Base-by-base conservation (phyloP, 2,329 filamentous ascomycete genomes). In the Chrysoporthe cubensis region DNA sequence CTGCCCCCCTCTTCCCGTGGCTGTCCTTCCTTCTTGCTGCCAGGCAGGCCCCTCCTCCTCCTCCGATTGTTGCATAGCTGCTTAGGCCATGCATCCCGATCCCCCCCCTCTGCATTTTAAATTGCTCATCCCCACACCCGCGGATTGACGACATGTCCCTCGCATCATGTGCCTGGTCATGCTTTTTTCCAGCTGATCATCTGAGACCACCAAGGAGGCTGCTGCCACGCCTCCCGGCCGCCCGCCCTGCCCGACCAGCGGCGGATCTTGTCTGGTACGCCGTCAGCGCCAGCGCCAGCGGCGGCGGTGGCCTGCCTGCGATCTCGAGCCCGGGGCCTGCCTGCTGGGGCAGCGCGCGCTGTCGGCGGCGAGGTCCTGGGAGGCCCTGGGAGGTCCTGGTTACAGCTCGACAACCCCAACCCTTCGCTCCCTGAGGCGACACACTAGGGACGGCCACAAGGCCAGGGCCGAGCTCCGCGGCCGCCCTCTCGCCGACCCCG, bases 101-200 rank as follows among this genome's bases (percentile, higher is more conserved):
- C 26, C 40, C 26, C 26, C 26, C 21, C 32, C 34, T 57, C 50
- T 46, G 40, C 40, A 37, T 48, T 21, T 40, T 58, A 56, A 43
- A 57, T 56, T 56, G 62, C 7, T 1, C 43, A 57, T 57, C 62
- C 42, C 50, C 62, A 57, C 62, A 62, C 26, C 40, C n/a, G 46
- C 60, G 14, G 44, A 50, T 40, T 48, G 44, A 48, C 40, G 44
- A 65, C 59, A 67, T 67, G 34, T 21, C 21, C 63, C 60, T 56
- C 65, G 16, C 52, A 66, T 66, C 65, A 66, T 66, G 65, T 66
- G 65, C 61, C 57, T 32, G 52, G 60, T 59, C 50, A 66, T 58
- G 60, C 65, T 63, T 63, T 62, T 58, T 50, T 18, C 16, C 42
- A 54, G 50, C 50, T 16, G 50, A 34, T 54, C 50, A 32, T 21